Conservation (phyloP, 2,329 filamentous ascomycete genomes). For the Aquanectria penicillioides region DNA sequence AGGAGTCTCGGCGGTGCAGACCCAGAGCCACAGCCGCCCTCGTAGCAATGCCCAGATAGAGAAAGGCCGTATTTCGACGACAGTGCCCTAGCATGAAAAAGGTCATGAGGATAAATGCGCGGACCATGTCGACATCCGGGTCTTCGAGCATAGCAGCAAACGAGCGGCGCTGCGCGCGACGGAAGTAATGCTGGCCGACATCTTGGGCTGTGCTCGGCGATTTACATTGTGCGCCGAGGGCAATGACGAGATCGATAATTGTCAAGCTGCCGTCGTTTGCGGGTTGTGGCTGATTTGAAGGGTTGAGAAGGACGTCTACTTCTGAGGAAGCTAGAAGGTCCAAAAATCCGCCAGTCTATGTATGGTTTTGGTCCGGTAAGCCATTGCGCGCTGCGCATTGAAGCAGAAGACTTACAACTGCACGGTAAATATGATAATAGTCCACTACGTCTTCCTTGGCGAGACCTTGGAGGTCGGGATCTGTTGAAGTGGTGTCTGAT, state of each 20-base stretch:
- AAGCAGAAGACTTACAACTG: constrained; percentile 25
- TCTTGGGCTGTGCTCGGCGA: constrained; percentile 25
- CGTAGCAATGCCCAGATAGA: constrained; percentile 70
- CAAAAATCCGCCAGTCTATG: constrained; percentile 49
- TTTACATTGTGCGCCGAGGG: constrained; percentile 40
- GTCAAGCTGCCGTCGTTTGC: constrained; percentile 2
- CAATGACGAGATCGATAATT: constrained; percentile 33
- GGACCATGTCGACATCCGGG: constrained; percentile 39
- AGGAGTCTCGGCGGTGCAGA: constrained; percentile 53
- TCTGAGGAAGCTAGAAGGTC: constrained; percentile 45
- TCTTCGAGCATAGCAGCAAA: constrained; percentile 40
- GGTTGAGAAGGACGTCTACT: constrained; percentile 37
- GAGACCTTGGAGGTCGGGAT: not conserved
- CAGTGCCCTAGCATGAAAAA: constrained; percentile 74
- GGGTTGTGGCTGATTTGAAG: constrained; percentile 14
- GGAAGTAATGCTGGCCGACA: constrained; percentile 53
- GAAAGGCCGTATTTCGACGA: constrained; percentile 71
- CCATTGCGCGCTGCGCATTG: not conserved
- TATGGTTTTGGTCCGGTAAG: too few species aligned
- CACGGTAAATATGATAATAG: constrained; percentile 26
- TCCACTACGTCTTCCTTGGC: constrained; percentile 22
- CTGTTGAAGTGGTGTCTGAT: constrained; percentile 1
- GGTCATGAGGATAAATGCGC: constrained; percentile 64
- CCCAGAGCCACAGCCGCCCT: constrained; percentile 67
- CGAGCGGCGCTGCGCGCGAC: constrained; percentile 47